Conservation (phyloP, 2,329 filamentous ascomycete genomes). For the Paraconiothyrium sp. region DNA sequence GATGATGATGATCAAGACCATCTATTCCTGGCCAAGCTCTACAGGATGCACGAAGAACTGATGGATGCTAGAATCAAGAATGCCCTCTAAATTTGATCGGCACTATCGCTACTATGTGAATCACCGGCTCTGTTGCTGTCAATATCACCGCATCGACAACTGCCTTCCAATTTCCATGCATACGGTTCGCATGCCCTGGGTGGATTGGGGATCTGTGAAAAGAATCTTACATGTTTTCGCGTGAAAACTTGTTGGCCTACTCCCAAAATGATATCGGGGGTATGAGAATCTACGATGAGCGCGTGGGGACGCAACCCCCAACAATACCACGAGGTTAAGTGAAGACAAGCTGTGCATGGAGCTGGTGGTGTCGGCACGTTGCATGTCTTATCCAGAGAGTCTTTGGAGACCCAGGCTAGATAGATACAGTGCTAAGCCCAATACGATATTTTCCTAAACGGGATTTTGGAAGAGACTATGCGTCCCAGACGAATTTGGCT, state of each 20-base stretch:
- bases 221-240: neutral
- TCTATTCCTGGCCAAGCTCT: conserved; percentile 11
- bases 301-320: neutral
- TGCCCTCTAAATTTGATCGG: conserved; percentile 1
- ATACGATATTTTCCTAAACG: too few relatives aligned
- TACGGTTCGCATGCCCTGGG: neutral
- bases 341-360: too few relatives aligned
- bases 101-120: neutral
- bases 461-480: too few relatives aligned
- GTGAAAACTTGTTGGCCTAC: neutral
- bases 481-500: too few relatives aligned
- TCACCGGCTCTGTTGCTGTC: neutral
- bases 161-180: neutral
- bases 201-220: neutral
- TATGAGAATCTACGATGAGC: neutral
- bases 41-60: conserved; percentile 21
- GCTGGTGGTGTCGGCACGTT: too few relatives aligned
- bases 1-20: neutral
- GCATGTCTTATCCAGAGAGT: too few relatives aligned
- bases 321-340: neutral
- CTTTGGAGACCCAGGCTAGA: too few relatives aligned
- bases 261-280: neutral
- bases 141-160: neutral
- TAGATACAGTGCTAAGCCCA: too few relatives aligned
- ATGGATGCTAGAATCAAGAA: conserved; percentile 20